A percentile compares a stretch with the other conserved stretches of the same genome.
phyloP scores from a whole-genome alignment of 1,139 yeast species.

The Diutina scorzettiae region DNA sequence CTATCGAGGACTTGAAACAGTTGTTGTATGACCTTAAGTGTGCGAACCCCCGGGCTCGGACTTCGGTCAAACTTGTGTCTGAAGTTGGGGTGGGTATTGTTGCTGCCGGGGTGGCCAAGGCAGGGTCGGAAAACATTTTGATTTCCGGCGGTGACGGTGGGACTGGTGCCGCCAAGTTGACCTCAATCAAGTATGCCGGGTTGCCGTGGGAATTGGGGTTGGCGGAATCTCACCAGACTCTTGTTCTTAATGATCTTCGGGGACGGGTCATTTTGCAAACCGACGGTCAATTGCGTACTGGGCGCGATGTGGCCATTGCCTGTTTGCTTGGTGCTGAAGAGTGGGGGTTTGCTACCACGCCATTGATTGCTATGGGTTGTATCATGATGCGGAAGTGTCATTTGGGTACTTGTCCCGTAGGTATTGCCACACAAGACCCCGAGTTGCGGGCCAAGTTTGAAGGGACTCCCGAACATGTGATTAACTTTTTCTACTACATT shows the following conservation, averaged over 20 bases:
- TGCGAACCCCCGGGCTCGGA: slow-evolving; percentile 93
- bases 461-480: slow-evolving; percentile 98
- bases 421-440: slow-evolving; percentile 98
- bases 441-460: slow-evolving; percentile 81
- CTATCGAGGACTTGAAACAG: slow-evolving; percentile 96
- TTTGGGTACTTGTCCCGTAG: slow-evolving; percentile 90
- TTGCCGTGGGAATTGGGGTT: slow-evolving; percentile 98
- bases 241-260: slow-evolving; percentile 89
- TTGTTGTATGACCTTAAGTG: slow-evolving; percentile 93
- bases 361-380: slow-evolving; percentile 95
- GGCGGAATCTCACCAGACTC: slow-evolving; percentile 96
- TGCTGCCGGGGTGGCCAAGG: slow-evolving; percentile 98
- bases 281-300: slow-evolving; percentile 95
- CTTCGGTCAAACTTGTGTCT: slow-evolving; percentile 89
- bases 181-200: slow-evolving; percentile 94
- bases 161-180: slow-evolving; percentile 98
- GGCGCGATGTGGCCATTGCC: slow-evolving; percentile 93
- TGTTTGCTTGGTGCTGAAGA: slow-evolving; percentile 96
- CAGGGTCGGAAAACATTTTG: slow-evolving; percentile 92
- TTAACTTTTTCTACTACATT: slow-evolving; percentile 91
- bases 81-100: slow-evolving; percentile 99
- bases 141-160: slow-evolving; percentile 99
- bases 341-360: slow-evolving; percentile 97
- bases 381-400: slow-evolving; percentile 94
- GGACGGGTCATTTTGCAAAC: slow-evolving; percentile 93